Percentiles rank a stretch among this genome's conserved stretches.
phyloP scores from a whole-genome alignment of 257 asterid species.

The Solanum corneliomulleri region DNA sequence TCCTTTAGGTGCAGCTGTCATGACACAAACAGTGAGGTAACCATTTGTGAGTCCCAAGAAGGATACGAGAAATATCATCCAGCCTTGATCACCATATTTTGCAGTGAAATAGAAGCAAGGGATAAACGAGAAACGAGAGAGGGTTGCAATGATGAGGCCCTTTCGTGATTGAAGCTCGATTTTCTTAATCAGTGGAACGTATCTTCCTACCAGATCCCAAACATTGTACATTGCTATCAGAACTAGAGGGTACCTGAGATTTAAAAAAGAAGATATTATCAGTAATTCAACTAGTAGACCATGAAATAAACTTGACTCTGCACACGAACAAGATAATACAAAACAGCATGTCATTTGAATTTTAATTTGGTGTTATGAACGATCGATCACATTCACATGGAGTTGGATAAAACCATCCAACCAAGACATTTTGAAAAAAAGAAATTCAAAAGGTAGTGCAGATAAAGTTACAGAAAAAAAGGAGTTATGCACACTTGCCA shows the following conservation, averaged over 20 bases:
- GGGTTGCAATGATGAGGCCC: slow-evolving; percentile 38
- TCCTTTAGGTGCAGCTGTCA: slow-evolving; percentile 67
- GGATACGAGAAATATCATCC: slow-evolving; percentile 63
- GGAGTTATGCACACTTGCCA: slow-evolving; percentile 33
- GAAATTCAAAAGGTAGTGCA: too few relatives aligned
- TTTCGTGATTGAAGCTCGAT: slow-evolving; percentile 43
- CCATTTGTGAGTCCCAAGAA: slow-evolving; percentile 77
- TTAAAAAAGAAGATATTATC: background rate
- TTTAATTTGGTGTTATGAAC: too few relatives aligned
- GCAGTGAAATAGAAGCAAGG: slow-evolving; percentile 86
- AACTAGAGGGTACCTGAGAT: slow-evolving; percentile 54
- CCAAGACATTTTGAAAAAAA: too few relatives aligned
- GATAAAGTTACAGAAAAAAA: too few relatives aligned
- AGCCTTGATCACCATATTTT: slow-evolving; percentile 71
- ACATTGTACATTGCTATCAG: slow-evolving; percentile 69
- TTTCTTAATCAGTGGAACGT: slow-evolving; percentile 41
- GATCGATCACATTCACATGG: too few relatives aligned
- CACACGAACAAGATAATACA: too few relatives aligned
- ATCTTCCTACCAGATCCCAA: slow-evolving; percentile 56
- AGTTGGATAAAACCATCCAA: too few relatives aligned
- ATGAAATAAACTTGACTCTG: background rate
- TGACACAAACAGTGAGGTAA: slow-evolving; percentile 64
- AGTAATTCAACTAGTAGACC: background rate
- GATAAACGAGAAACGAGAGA: slow-evolving; percentile 48
- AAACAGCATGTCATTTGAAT: too few relatives aligned